These are phyloP conservation scores for Prunus mume DNA, from an alignment of 306 rosid genomes.

Conservation along the genomic window DNA sequence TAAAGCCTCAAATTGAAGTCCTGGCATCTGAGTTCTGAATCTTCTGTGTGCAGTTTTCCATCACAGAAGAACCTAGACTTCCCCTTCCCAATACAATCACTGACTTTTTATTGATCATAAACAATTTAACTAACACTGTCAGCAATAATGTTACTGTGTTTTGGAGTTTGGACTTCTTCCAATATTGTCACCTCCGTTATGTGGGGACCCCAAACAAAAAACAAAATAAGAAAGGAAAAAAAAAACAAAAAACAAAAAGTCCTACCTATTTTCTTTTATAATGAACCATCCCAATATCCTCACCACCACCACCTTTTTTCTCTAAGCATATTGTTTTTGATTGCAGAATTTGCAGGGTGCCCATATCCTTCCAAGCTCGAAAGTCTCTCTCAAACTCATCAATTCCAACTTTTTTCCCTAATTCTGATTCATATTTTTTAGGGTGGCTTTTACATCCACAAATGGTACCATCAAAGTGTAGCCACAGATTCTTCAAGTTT, in stretches of 20 bases:
- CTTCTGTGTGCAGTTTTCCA: neutral
- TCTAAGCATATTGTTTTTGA: neutral
- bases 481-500: slow-evolving; percentile 59
- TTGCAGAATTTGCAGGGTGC: slow-evolving; percentile 1
- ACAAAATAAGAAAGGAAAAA: no score
- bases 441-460: slow-evolving; percentile 39
- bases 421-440: neutral
- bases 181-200: slow-evolving; percentile 8
- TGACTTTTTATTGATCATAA: neutral
- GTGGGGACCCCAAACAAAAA: slow-evolving; percentile 1
- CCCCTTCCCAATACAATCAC: neutral
- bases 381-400: slow-evolving; percentile 15
- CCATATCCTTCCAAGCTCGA: slow-evolving; percentile 9
- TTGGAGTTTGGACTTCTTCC: slow-evolving; percentile 19
- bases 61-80: slow-evolving; percentile 1
- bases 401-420: neutral
- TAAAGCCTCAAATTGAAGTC: slow-evolving; percentile 6
- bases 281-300: neutral
- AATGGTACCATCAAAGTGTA: slow-evolving; percentile 47
- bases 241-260: no score
- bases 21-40: slow-evolving; percentile 2
- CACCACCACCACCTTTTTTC: neutral
- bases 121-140: neutral
- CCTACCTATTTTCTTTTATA: slow-evolving; percentile 1
- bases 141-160: neutral